A percentile compares a stretch with the other conserved stretches of the same genome.
Evolutionary conservation across 345 rosid species (phyloP).

Genomic region (Linum usitatissimum): DNA sequence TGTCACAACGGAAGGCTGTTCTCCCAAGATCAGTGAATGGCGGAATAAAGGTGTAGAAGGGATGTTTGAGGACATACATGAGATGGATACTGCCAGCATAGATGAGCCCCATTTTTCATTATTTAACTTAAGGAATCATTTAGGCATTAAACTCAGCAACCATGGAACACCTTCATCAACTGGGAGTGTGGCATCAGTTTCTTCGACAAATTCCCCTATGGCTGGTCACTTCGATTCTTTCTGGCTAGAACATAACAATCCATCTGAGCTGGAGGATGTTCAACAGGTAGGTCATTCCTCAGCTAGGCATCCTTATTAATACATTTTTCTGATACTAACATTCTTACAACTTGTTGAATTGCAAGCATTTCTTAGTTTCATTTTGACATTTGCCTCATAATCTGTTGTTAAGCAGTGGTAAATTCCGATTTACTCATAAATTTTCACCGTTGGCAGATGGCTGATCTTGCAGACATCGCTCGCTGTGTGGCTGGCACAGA

Average conservation of each 20-base stretch:
- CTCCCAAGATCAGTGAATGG: constrained; percentile 73
- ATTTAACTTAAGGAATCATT: constrained; percentile 38
- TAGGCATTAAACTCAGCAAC: constrained; percentile 47
- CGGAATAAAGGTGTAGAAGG: constrained; percentile 71
- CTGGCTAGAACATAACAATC: constrained; percentile 62
- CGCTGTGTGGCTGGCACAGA: constrained; percentile 67
- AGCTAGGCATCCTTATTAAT: neutral
- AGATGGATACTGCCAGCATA: constrained; percentile 72
- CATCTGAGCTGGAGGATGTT: constrained; percentile 63
- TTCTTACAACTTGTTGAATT: constrained; percentile 3
- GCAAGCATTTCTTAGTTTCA: neutral
- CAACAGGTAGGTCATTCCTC: constrained; percentile 49
- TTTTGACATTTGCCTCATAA: constrained; percentile 1
- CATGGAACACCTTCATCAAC: constrained; percentile 57
- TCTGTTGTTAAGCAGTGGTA: neutral
- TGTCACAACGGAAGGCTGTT: constrained; percentile 43
- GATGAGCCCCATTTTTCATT: constrained; percentile 44
- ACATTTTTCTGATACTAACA: neutral
- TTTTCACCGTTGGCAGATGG: constrained; percentile 38
- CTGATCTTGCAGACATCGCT: constrained; percentile 73
- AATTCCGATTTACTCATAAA: neutral
- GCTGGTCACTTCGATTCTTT: constrained; percentile 67
- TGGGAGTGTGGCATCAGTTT: constrained; percentile 72
- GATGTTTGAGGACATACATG: constrained; percentile 87
- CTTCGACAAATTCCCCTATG: constrained; percentile 70